Conservation (phyloP, 129 eudicot genomes). For the Artemisia argyi region DNA sequence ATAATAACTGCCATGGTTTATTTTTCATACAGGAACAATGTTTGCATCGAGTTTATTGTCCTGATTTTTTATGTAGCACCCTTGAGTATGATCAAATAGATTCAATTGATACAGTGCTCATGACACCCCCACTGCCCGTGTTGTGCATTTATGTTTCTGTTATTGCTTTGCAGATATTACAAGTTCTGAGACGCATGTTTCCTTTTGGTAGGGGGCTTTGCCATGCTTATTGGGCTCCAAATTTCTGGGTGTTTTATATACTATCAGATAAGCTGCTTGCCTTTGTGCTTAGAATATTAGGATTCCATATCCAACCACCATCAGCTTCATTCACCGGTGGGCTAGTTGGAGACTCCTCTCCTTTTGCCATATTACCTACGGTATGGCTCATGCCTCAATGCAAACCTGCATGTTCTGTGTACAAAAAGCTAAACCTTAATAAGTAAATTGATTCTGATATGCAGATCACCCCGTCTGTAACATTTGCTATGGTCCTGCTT, state of each 20-base stretch:
- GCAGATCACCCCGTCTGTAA: constrained; percentile 84
- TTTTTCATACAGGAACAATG: not conserved
- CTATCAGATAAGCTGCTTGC: constrained; percentile 70
- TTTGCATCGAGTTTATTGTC: no score
- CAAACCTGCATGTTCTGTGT: constrained; percentile 9
- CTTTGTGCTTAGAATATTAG: constrained; percentile 51
- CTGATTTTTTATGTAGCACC: not conserved
- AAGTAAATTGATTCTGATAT: constrained; percentile 14
- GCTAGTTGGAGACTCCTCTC: constrained; percentile 89
- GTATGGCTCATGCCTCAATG: constrained; percentile 23
- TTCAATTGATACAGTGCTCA: not conserved
- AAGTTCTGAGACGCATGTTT: constrained; percentile 86
- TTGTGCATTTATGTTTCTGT: constrained; percentile 5
- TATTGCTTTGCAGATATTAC: constrained; percentile 61
- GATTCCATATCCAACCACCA: constrained; percentile 66
- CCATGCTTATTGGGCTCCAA: constrained; percentile 99
- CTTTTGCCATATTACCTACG: constrained; percentile 84
- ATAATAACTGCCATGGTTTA: not conserved
- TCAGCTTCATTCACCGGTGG: constrained; percentile 97
- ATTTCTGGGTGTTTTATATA: constrained; percentile 94
- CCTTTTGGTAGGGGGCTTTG: constrained; percentile 98
- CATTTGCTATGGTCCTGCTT: constrained; percentile 62
- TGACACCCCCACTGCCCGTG: not conserved
- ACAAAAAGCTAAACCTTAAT: not conserved
- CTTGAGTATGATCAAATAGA: not conserved